A percentile compares a stretch with the other conserved stretches of the same genome.
Conservation (phyloP, 352 stramenopile species). For the Pythium phragmitis region DNA sequence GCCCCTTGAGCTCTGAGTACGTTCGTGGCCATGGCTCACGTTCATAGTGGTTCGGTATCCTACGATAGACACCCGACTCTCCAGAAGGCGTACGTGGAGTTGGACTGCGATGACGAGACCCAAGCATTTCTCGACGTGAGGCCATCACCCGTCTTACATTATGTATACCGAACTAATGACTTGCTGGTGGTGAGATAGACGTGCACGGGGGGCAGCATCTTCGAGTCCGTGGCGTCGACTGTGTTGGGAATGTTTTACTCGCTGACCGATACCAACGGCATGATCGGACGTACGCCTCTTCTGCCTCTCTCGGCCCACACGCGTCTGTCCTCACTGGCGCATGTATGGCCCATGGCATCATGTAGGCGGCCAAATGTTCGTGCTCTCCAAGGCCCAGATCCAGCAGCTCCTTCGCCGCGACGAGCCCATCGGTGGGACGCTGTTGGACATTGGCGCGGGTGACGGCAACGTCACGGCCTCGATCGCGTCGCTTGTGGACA, state of each 20-base stretch:
- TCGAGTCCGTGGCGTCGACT: conserved; percentile 61
- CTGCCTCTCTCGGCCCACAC: neutral
- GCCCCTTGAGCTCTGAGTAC: neutral
- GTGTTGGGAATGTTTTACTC: conserved; percentile 81
- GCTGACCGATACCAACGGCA: conserved; percentile 79
- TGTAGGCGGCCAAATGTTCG: conserved; percentile 86
- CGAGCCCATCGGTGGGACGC: conserved; percentile 38
- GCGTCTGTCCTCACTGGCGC: no score
- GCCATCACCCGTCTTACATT: neutral
- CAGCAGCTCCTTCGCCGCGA: conserved; percentile 59
- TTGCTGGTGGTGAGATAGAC: conserved; percentile 36
- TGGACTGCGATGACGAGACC: conserved; percentile 78
- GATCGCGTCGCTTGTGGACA: conserved; percentile 71
- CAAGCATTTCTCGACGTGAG: conserved; percentile 65
- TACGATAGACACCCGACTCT: conserved; percentile 51
- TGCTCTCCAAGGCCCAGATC: conserved; percentile 73
- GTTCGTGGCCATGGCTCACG: neutral
- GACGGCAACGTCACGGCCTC: conserved; percentile 83
- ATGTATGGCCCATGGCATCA: neutral
- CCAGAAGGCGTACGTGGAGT: conserved; percentile 58
- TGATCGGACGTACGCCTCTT: conserved; percentile 64
- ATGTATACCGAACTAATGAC: neutral
- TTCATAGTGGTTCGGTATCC: neutral
- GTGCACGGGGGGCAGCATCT: conserved; percentile 69
- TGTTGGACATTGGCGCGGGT: conserved; percentile 82